Conservation (phyloP, 148 eudicot species). For the Cornus suecica region DNA sequence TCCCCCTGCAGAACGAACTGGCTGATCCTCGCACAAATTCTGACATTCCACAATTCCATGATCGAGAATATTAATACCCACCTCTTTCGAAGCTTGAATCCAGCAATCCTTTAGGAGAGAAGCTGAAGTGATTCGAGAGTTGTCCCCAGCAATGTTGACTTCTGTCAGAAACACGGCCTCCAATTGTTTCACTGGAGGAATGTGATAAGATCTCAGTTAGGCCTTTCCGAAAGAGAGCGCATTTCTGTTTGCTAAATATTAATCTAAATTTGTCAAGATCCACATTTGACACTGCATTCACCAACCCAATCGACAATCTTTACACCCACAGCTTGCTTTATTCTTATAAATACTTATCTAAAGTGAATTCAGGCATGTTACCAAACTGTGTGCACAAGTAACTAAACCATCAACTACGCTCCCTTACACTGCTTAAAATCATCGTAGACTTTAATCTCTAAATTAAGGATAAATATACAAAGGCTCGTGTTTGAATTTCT, state of each 20-base stretch:
- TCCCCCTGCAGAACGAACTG: conserved; percentile 13
- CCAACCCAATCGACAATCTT: neutral
- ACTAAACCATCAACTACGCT: neutral
- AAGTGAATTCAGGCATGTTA: neutral
- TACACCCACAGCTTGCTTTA: neutral
- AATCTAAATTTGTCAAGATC: neutral
- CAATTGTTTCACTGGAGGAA: conserved; percentile 35
- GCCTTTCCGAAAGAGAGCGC: neutral
- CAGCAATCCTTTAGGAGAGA: conserved; percentile 48
- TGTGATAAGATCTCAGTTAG: neutral
- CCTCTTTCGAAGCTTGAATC: conserved; percentile 53
- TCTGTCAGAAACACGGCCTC: conserved; percentile 72
- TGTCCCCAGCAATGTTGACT: conserved; percentile 72
- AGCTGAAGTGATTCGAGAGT: conserved; percentile 55
- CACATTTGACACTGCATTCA: neutral
- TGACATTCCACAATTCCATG: conserved; percentile 19
- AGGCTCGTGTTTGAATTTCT: neutral
- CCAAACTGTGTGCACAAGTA: neutral
- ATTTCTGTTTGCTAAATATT: neutral
- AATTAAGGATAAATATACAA: neutral
- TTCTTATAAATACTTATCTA: neutral
- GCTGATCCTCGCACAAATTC: conserved; percentile 19
- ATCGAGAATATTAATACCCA: conserved; percentile 24
- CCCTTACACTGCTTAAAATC: neutral
- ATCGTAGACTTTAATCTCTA: neutral